Base-by-base conservation (phyloP, 2,329 filamentous ascomycete species). In the Alternaria sp. region DNA sequence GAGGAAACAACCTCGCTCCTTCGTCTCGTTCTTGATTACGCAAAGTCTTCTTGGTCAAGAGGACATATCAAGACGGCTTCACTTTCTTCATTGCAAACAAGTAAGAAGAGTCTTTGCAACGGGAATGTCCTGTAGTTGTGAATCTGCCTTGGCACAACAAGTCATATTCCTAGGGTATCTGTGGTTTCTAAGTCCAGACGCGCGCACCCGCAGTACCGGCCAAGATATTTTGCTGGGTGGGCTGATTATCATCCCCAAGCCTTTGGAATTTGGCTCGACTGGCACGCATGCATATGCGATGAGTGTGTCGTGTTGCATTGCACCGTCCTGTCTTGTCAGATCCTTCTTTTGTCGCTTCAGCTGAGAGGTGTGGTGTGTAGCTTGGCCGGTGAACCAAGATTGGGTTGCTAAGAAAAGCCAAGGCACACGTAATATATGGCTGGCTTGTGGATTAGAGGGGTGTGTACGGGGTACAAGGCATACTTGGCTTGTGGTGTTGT, bases 291-390 rank as follows among this genome's bases (percentile, higher is more conserved):
- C 31, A 48, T 33, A 48, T 17, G 31, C 44, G 21, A 48, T 26
- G 44, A 36, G 44, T 48, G 44, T 48, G 29, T 26, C 36, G 44
- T 48, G 44, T 48, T 48, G 21, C 44, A 46, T 34, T 34, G 29
- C 44, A 48, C 44, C 31, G 36, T 36, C 13, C 44, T 8, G 44
- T 24, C 29, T 23, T 46, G 44, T 48, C 17, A 48, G 44, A 48
- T 48, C 31, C 21, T n/a, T 10, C 21, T 33, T 34, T 11, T 44
- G 11, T 14, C 10, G 29, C 44, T 34, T 8, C 13, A 34, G 44
- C 17, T 46, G 29, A 44, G 11, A 13, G 17, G 44, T 23, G 42
- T 45, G 42, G 4, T 33, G 8, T 17, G 42, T 14, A 21, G 42
- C 42, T 46, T 46, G 28, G 42, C 28, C 24, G 28, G 28, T 26